Base-by-base conservation (phyloP, 306 rosid genomes). In the Albizia julibrissin region DNA sequence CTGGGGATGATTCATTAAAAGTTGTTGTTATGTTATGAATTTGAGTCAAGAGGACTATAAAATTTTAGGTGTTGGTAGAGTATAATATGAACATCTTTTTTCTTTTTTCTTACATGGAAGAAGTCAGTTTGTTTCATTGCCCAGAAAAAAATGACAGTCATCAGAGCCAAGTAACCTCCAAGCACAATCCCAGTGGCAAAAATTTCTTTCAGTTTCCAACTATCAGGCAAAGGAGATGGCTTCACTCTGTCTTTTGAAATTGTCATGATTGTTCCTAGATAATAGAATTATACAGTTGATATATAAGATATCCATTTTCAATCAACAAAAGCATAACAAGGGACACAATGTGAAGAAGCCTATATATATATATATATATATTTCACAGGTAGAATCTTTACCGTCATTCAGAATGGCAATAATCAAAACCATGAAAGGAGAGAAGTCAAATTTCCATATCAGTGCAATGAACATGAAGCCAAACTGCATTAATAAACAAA, bases 371-470 rank as follows among this genome's bases (percentile, higher is more conserved):
- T 68, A 26, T 15, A 52, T 54, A 46, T 47, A 56, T 56, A 8
- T 33, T 62, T 68, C 3, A 42, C 1, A 77, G 50, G 71, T 47
- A 59, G 74, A 54, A 46, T 33, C 40, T 92, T 87, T 84, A 96
- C 99, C 99, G 8, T 96, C 99, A 18, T 96, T 96, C 10, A 96
- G 82, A 86, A 96, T 96, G 88, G 99, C 99, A 69, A 96, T 96
- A 67, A 96, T 96, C 93, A 96, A 84, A 89, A 96, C 97, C 99
- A 96, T 96, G 90, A 96, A 96, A 12, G 98, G 99, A 33, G 99
- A 96, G 89, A 96, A 96, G 85, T 96, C 99, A 26, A 93, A 96
- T 79, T 91, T 92, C 99, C 99, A 96, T 56, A 93, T 94, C 80
- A 96, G 75, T 7, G 99, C 98, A 74, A 96, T 94, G 69, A 96